Conservation (phyloP, 148 eudicot genomes). For the Pouteria glomerata region DNA sequence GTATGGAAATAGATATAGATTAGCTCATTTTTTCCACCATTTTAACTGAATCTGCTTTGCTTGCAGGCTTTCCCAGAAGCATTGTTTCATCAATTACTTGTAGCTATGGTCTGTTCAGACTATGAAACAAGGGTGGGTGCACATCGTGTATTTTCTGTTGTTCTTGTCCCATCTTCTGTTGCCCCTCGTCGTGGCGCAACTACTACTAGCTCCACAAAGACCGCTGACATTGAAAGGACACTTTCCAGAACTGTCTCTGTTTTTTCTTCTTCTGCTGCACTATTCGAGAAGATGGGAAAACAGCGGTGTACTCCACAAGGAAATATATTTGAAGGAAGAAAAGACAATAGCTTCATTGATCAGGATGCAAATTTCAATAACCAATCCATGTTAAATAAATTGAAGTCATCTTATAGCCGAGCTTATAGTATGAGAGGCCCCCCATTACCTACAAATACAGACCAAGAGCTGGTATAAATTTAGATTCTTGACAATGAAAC, state of each 20-base stretch:
- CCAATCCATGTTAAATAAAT: slow-evolving; percentile 37
- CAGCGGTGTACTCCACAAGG: slow-evolving; percentile 36
- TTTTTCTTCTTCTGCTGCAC: slow-evolving; percentile 65
- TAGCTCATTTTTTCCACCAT: not conserved
- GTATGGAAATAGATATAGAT: too few relatives aligned
- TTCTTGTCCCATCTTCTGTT: slow-evolving; percentile 63
- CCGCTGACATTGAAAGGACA: slow-evolving; percentile 39
- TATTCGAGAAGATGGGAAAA: slow-evolving; percentile 44
- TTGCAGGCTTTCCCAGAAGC: slow-evolving; percentile 63
- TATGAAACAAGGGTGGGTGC: slow-evolving; percentile 53
- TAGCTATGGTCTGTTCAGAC: slow-evolving; percentile 58
- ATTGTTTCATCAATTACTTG: slow-evolving; percentile 53
- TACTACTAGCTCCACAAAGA: slow-evolving; percentile 23
- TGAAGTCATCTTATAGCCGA: slow-evolving; percentile 49
- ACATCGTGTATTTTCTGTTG: slow-evolving; percentile 58
- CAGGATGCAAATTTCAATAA: slow-evolving; percentile 20
- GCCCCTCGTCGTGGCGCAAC: slow-evolving; percentile 37
- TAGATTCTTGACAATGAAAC: not conserved
- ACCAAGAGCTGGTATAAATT: slow-evolving; percentile 19
- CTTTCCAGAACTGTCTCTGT: slow-evolving; percentile 58
- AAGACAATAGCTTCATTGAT: not conserved
- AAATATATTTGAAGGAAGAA: slow-evolving; percentile 19
- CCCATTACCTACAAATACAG: slow-evolving; percentile 17
- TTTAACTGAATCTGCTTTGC: not conserved
- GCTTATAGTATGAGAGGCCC: slow-evolving; percentile 28